Evolutionary conservation across 352 stramenopile genomes (phyloP), one percentile per base, ranked within the genome.

Genomic region (Globisporangium camurandrum): DNA sequence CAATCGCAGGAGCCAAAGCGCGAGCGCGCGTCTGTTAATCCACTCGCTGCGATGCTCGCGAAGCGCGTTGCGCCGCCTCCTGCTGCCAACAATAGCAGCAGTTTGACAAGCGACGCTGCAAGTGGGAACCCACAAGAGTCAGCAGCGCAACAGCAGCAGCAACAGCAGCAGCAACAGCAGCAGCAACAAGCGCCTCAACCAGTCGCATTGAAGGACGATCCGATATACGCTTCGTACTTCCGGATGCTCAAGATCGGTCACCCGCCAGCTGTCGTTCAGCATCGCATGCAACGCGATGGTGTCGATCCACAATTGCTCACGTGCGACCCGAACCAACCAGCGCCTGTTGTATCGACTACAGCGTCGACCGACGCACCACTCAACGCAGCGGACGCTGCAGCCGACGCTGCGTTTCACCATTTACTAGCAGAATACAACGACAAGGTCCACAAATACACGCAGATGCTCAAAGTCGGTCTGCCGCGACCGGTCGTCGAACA

Each of bases 401-500:
- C 58, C 0, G 78, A 89, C 30, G 62, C 65, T 0, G 67, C 69
- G 34, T 85, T 76, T 30, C 64, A 86, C 23, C 46, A 49, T 2
- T 65, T 70, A 20, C 41, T 89, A 19, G 78, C 83, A 41, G 59
- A 74, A 39, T 87, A 88, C 57, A 75, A 85, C 45, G 61, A 62
- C 4, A 91, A 87, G 50, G 63, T 84, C 33, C 58, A 63, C 20
- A 88, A 86, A 51, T 91, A 87, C 48, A 51, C 65, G 43, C 74
- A 87, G 44, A 91, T 91, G 79, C 60, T 91, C 14, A 88, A 91
- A 50, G 75, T 91, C 20, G 79, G 82, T 5, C 57, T 93, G 23
- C 77, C 79, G 11, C 64, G 62, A 1, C 48, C 66, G 0, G 75
- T 83, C 30, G 82, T 93, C 27, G 75, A 86, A 52, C 82, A 93